phyloP scores from a whole-genome alignment of 345 rosid genomes.

The Arabidopsis arenosa region DNA sequence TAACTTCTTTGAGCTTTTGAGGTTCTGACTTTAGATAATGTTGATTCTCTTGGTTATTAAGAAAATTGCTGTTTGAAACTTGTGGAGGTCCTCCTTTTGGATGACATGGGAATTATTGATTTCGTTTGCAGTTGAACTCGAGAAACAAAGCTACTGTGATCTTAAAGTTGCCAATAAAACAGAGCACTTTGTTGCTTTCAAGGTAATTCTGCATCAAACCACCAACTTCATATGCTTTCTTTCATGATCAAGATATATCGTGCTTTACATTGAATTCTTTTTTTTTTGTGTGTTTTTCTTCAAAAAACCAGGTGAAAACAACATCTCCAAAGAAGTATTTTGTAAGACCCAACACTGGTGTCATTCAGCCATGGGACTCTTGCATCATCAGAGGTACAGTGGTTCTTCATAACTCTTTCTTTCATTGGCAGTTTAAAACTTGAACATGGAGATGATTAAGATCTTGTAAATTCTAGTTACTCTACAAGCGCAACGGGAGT shows the following conservation, averaged over 20 bases:
- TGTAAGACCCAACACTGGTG: constrained; percentile 93
- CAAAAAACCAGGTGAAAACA: constrained; percentile 76
- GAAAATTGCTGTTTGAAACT: not conserved
- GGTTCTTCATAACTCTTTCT: not conserved
- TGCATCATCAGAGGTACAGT: constrained; percentile 69
- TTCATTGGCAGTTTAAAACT: not conserved
- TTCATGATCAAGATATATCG: not conserved
- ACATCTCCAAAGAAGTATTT: constrained; percentile 98
- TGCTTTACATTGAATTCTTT: not conserved
- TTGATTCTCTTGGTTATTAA: not conserved
- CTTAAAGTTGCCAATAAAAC: constrained; percentile 77
- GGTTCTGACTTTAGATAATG: not conserved
- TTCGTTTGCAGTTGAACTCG: constrained; percentile 65
- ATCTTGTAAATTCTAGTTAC: constrained; percentile 60
- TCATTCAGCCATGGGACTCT: constrained; percentile 81
- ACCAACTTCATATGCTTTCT: constrained; percentile 5
- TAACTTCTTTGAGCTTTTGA: constrained; percentile 8
- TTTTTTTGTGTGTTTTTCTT: constrained; percentile 5
- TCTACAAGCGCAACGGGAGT: constrained; percentile 84
- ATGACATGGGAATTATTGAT: constrained; percentile 1
- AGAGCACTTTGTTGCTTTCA: constrained; percentile 78
- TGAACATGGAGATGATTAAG: not conserved
- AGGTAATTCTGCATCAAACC: constrained; percentile 49
- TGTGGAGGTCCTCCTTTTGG: not conserved
- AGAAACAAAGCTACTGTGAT: constrained; percentile 70